Conservation (phyloP, 2,329 filamentous ascomycete species). For the Raffaelea deltoideospora region DNA sequence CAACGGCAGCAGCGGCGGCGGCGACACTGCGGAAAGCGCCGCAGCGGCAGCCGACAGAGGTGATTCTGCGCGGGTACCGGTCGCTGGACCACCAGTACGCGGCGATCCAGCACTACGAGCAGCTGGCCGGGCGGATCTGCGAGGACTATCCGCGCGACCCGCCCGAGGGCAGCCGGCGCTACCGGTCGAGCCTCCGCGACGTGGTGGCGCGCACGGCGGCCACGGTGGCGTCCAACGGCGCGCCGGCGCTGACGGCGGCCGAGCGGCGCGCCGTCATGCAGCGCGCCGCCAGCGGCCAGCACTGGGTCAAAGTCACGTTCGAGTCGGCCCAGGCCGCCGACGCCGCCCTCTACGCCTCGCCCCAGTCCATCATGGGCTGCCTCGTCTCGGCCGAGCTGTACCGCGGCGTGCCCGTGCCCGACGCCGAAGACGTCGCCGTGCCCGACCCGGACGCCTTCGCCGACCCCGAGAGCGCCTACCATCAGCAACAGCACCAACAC, state of each 20-base stretch:
- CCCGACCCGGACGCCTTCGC: conserved; percentile 28
- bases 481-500: conserved; percentile 17
- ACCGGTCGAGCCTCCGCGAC: conserved; percentile 60
- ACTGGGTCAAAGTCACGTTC: conserved; percentile 86
- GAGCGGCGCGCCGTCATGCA: conserved; percentile 63
- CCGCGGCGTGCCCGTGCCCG: conserved; percentile 40
- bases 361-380: conserved; percentile 56
- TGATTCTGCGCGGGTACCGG: conserved; percentile 71
- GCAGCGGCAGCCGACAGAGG: conserved; percentile 42
- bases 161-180: conserved; percentile 53
- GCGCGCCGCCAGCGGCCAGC: conserved; percentile 64
- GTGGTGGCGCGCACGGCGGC: conserved; percentile 41
- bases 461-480: conserved; percentile 2
- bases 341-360: conserved; percentile 52
- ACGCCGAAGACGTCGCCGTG: conserved; percentile 47
- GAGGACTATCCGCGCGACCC: conserved; percentile 86
- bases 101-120: conserved; percentile 77
- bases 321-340: conserved; percentile 59
- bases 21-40: conserved; percentile 14
- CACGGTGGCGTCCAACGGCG: conserved; percentile 21
- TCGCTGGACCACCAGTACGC: conserved; percentile 59
- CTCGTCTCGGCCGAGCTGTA: conserved; percentile 59
- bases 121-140: conserved; percentile 71
- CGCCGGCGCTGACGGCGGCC: conserved; percentile 48
- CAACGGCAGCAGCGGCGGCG: conserved; percentile 7